Evolutionary conservation across 768 basidiomycete genomes (phyloP).

Genomic region (Trichaptum fuscoviolaceum): DNA sequence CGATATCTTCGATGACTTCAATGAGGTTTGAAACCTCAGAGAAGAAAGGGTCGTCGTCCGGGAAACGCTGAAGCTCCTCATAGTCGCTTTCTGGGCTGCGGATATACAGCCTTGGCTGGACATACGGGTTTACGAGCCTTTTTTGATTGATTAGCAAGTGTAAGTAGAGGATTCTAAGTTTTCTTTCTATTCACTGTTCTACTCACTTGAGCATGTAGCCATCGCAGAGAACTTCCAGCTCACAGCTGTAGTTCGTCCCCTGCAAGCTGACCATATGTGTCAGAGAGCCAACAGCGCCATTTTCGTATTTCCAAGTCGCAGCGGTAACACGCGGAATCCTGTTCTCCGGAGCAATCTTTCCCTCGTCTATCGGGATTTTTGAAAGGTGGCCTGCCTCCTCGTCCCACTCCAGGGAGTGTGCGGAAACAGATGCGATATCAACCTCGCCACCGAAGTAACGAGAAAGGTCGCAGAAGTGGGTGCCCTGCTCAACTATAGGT

Average conservation of each 20-base stretch:
- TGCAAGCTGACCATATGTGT: conserved; percentile 89
- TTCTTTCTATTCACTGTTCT: background rate
- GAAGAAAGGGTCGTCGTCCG: conserved; percentile 89
- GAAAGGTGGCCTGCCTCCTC: conserved; percentile 83
- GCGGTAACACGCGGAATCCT: conserved; percentile 91
- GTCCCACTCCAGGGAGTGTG: conserved; percentile 90
- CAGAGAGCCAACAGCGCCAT: conserved; percentile 89
- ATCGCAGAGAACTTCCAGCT: conserved; percentile 91
- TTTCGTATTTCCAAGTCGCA: conserved; percentile 96
- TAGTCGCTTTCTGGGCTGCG: conserved; percentile 79
- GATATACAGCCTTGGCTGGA: conserved; percentile 81
- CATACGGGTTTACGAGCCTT: conserved; percentile 90
- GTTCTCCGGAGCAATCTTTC: conserved; percentile 76
- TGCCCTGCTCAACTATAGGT: conserved; percentile 87
- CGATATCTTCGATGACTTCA: conserved; percentile 41
- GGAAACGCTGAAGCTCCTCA: conserved; percentile 66
- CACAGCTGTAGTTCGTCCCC: conserved; percentile 89
- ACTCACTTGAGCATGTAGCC: conserved; percentile 81
- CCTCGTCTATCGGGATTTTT: conserved; percentile 81
- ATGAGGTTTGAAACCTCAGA: conserved; percentile 52
- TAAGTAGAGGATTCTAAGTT: background rate
- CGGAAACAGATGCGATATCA: conserved; percentile 71
- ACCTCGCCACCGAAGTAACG: conserved; percentile 97
- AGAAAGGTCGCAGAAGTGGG: conserved; percentile 95
- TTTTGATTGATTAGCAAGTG: conserved; percentile 9